These are phyloP conservation scores for Rubus parviflorus DNA, from an alignment of 306 rosid genomes.

Conservation along the genomic window DNA sequence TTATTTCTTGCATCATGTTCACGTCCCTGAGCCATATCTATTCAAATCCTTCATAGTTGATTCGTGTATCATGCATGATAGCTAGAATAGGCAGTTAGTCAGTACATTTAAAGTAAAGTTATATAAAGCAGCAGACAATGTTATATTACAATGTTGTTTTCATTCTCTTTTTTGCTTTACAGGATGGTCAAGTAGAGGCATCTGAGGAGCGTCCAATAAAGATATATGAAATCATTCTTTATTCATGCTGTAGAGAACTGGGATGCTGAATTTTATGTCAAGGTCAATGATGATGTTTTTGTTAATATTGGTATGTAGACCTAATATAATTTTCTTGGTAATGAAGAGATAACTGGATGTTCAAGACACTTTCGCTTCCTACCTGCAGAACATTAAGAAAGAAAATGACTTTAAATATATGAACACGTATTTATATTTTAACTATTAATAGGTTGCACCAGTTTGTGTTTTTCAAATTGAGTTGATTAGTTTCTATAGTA, in stretches of 20 bases:
- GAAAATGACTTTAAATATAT: background rate
- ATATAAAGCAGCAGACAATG: background rate
- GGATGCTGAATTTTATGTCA: conserved; percentile 72
- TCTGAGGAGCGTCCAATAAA: conserved; percentile 50
- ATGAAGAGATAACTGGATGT: conserved; percentile 6
- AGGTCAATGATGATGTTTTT: conserved; percentile 71
- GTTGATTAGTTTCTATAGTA: background rate
- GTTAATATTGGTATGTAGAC: conserved; percentile 66
- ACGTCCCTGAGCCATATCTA: background rate
- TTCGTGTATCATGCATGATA: conserved; percentile 6
- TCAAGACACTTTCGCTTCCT: background rate
- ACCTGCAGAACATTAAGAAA: background rate
- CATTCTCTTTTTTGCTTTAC: conserved; percentile 28
- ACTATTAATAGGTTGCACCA: background rate
- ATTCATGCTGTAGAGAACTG: conserved; percentile 59
- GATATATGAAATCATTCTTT: conserved; percentile 59
- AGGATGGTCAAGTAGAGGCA: conserved; percentile 68
- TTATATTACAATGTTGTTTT: background rate
- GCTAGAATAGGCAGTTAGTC: background rate
- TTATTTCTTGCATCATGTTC: background rate
- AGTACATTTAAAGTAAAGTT: background rate
- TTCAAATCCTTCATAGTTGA: background rate
- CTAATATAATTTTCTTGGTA: conserved; percentile 25
- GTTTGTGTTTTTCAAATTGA: background rate
- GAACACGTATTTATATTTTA: background rate